A percentile compares a stretch with the other conserved stretches of the same genome.
Evolutionary conservation across 371 early-diverging fungal genomes (phyloP).

Genomic region (Mucor lusitanicus): DNA sequence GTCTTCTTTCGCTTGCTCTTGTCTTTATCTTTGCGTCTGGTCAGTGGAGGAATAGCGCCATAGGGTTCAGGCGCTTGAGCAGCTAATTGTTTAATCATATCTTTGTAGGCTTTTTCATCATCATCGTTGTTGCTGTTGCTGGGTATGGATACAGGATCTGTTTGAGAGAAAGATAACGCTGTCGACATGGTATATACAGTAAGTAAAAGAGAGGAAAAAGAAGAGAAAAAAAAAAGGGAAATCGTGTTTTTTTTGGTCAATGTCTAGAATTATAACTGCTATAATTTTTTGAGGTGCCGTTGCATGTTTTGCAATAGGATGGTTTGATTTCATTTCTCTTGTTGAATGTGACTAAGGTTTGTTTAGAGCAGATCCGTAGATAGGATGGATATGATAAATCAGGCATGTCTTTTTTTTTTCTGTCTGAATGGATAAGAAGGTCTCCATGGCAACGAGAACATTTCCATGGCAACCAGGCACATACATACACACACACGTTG

Average conservation of each 20-base stretch:
- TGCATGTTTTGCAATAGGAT: background rate
- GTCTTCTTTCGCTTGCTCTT: conserved; percentile 21
- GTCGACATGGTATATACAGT: conserved; percentile 20
- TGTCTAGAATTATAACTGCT: background rate
- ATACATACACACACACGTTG: background rate
- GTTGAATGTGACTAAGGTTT: background rate
- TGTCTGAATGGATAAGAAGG: background rate
- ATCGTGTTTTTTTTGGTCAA: background rate
- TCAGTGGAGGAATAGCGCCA: conserved; percentile 54
- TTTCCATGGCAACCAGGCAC: background rate
- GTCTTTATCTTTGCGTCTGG: conserved; percentile 19
- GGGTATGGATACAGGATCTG: conserved; percentile 35
- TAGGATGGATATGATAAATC: too few relatives aligned
- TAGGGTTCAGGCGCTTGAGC: conserved; percentile 57
- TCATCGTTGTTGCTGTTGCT: conserved; percentile 17
- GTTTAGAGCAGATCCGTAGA: background rate
- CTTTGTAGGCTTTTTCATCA: conserved; percentile 43
- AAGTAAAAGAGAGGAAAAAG: background rate
- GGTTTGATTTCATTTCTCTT: background rate
- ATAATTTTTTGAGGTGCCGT: background rate
- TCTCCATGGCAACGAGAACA: background rate
- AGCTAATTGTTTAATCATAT: conserved; percentile 44
- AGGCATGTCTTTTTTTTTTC: too few relatives aligned
- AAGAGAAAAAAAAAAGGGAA: conserved; percentile 9
- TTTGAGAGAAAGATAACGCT: conserved; percentile 27